Conservation (phyloP, 169 alveolate species). For the Blepharisma undulans region DNA sequence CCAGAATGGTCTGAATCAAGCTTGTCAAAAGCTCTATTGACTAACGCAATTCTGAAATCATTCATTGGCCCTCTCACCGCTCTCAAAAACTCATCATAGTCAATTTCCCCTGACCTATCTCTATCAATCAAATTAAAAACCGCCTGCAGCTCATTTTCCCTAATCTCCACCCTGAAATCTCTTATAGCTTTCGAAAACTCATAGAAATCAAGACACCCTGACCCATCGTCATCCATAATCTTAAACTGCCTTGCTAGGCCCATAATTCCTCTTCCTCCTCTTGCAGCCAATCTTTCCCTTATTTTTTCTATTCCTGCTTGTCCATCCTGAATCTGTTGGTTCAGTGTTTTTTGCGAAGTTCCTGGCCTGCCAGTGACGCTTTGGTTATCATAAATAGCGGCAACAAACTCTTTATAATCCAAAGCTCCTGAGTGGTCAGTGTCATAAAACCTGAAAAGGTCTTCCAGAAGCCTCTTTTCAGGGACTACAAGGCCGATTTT, state of each 20-base stretch:
- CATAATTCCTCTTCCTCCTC: slow-evolving; percentile 80
- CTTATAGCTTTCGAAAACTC: slow-evolving; percentile 62
- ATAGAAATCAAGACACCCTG: slow-evolving; percentile 45
- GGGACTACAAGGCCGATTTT: slow-evolving; percentile 65
- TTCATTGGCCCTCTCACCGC: slow-evolving; percentile 77
- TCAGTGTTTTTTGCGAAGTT: not conserved
- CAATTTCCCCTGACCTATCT: slow-evolving; percentile 66
- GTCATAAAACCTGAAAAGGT: slow-evolving; percentile 46
- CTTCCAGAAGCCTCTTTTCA: not conserved
- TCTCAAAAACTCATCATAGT: slow-evolving; percentile 80
- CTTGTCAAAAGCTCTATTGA: slow-evolving; percentile 65
- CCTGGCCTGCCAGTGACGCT: not conserved
- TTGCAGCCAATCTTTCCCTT: slow-evolving; percentile 62
- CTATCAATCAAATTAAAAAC: slow-evolving; percentile 72
- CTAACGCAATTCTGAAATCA: slow-evolving; percentile 65
- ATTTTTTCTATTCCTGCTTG: slow-evolving; percentile 43
- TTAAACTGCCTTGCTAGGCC: slow-evolving; percentile 70
- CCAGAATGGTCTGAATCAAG: slow-evolving; percentile 73
- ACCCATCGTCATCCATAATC: slow-evolving; percentile 65
- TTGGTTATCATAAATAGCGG: slow-evolving; percentile 44
- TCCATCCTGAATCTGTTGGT: slow-evolving; percentile 2
- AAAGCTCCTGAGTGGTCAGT: slow-evolving; percentile 62
- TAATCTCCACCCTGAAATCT: slow-evolving; percentile 54
- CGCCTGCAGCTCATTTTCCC: slow-evolving; percentile 54
- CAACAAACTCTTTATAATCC: slow-evolving; percentile 71